Evolutionary conservation across 176 grass and related monocot genomes (phyloP).

Genomic region (Hordeum marinum): DNA sequence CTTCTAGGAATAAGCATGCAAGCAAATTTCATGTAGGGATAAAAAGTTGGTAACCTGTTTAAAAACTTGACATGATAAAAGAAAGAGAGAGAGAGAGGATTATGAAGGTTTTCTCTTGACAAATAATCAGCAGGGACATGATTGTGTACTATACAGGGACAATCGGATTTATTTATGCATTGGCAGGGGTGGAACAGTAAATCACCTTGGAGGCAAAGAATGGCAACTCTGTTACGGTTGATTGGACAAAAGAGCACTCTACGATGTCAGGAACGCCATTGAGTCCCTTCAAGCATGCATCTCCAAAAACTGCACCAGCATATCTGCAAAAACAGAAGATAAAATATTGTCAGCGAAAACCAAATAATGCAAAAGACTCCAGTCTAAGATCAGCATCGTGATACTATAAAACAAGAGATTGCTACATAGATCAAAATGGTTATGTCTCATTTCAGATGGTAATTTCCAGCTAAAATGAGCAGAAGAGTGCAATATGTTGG

Average conservation of each 20-base stretch:
- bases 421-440: neutral
- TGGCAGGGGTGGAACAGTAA: neutral
- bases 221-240: constrained; percentile 76
- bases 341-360: neutral
- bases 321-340: constrained; percentile 40
- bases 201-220: constrained; percentile 97
- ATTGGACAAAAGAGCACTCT: constrained; percentile 95
- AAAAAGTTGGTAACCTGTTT: neutral
- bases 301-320: constrained; percentile 92
- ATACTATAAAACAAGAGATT: neutral
- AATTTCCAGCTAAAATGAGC: neutral
- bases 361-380: neutral
- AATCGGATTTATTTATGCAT: no score
- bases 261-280: constrained; percentile 84
- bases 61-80: neutral
- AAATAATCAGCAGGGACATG: neutral
- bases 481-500: neutral
- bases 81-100: neutral
- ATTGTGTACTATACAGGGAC: neutral
- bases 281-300: constrained; percentile 97
- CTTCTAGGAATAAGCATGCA: neutral
- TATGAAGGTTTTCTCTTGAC: neutral
- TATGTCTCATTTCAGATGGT: neutral
- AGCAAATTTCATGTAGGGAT: neutral
- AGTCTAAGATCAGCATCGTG: neutral